Evolutionary conservation across 108 stramenopile species (phyloP), one percentile per base, ranked within the genome.

Genomic region (Skeletonema costatum): DNA sequence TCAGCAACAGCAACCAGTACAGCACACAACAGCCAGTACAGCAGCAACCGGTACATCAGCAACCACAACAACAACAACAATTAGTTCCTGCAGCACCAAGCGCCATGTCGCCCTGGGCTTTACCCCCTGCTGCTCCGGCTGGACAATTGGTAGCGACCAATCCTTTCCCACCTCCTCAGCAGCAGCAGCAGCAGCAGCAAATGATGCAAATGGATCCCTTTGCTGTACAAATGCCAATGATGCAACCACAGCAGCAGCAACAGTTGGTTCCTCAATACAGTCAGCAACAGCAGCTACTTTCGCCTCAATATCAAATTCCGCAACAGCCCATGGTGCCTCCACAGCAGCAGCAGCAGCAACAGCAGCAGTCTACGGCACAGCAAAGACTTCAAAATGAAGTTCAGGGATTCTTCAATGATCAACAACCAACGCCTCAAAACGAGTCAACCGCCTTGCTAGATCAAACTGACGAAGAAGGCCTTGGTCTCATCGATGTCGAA

Each of bases 401-500:
- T 0, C 71, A 42, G 71, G n/a, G 32, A 48, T 73, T 56, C 25
- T 56, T 56, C 53, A 56, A 56, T 56, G 53, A 56, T 46, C 35
- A 56, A 71, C 33, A 16, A 56, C 36, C 51, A 53, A 39, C 32
- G 4, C 71, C 13, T 31, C 25, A 32, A 60, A 38, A 71, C 58
- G n/a, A 51, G 10, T 2, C 33, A 6, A 16, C n/a, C 32, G 9
- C 38, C 3, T 14, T 71, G 14, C 56, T 74, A 44, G 66, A 74
- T 53, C 73, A 59, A 9, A 53, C 51, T 32, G 82, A 78, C 11
- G 68, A 75, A 63, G 82, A 80, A 50, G 82, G 78, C 35, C 46
- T 83, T 59, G 82, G 74, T 3, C 62, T 79, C 19, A 58, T 80
- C 5, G 78, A 83, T 62, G 78, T 79, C 16, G 82, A 82, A 72